phyloP scores from a whole-genome alignment of 2,329 filamentous ascomycete species.

The Aspergillus aculeatus region DNA sequence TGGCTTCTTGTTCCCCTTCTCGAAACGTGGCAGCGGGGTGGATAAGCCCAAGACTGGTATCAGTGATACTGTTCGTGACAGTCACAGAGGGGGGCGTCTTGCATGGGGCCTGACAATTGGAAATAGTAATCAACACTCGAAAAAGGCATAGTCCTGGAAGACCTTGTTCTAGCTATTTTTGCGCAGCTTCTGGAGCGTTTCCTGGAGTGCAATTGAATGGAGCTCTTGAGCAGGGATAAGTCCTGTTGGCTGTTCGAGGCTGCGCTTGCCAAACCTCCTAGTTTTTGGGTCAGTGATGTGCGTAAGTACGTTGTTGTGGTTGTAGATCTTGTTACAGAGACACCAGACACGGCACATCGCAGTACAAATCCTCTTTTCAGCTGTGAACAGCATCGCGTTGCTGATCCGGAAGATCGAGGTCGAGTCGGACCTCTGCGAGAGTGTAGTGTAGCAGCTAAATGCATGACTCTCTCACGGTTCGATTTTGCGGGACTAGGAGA shows the following conservation, averaged over 20 bases:
- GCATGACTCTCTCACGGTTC: neutral
- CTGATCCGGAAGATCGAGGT: neutral
- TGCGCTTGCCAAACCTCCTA: neutral
- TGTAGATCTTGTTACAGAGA: neutral
- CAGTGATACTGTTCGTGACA: too few relatives aligned
- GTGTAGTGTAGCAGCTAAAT: neutral
- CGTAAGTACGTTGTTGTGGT: neutral
- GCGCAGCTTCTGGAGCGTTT: neutral
- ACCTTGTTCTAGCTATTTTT: neutral
- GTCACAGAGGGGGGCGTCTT: neutral
- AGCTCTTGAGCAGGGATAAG: neutral
- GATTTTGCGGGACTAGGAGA: neutral
- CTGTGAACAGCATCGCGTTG: neutral
- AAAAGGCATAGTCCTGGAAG: neutral
- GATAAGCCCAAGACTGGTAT: neutral
- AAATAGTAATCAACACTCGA: neutral
- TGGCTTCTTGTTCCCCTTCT: neutral
- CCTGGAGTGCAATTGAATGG: neutral
- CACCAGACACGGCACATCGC: neutral
- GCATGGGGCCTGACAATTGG: neutral
- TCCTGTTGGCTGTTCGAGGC: neutral
- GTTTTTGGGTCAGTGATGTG: neutral
- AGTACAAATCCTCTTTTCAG: neutral
- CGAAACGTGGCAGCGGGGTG: conserved; percentile 3
- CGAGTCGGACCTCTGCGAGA: neutral